Evolutionary conservation across 305 asterid species (phyloP), one percentile per base, ranked within the genome.

Genomic region (Andrographis paniculata): DNA sequence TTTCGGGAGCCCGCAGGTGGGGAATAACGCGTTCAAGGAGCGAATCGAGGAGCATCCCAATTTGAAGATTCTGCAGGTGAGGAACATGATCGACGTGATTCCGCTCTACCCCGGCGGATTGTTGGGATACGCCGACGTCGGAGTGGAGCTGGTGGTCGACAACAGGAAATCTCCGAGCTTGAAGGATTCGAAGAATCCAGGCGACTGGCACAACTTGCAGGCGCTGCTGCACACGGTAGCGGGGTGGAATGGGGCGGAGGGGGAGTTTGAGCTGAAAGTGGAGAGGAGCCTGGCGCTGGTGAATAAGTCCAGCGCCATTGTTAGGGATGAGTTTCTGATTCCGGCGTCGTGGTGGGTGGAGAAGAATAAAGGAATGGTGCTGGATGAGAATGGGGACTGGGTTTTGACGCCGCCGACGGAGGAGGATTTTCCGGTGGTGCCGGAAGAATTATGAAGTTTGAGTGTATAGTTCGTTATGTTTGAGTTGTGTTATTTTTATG

Each of bases 321-420:
- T 84, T 72, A 84, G 75, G 11, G 93, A 82, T 8, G 94, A 88
- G 63, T 73, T 50, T 37, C 28, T 88, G 77, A 61, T 82, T 65
- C 97, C 94, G 0, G 84, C 77, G 6, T 75, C 87, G 1, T 88
- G 95, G 97, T 88, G 97, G 94, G 22, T 79, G 28, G 95, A 88
- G 77, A 88, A 79, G 85, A 88, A 88, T 22, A 84, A 59, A 56
- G 94, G 97, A 35, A 9, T 88, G 70, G 63, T 73, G 28, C 44
- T 44, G 4, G 82, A 65, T 45, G 72, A 65, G n/a, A 49, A 60
- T 20, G 93, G 85, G 8, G 89, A 82, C 7, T 84, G 95, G 97
- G 30, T 68, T 69, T 48, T 81, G 75, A 71, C 68, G n/a, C 65
- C 83, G 20, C 77, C 82, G 3, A 42, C 55, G 0, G 83, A 73